Conservation (phyloP, 768 basidiomycete genomes). For the Cystobasidium ongulense region DNA sequence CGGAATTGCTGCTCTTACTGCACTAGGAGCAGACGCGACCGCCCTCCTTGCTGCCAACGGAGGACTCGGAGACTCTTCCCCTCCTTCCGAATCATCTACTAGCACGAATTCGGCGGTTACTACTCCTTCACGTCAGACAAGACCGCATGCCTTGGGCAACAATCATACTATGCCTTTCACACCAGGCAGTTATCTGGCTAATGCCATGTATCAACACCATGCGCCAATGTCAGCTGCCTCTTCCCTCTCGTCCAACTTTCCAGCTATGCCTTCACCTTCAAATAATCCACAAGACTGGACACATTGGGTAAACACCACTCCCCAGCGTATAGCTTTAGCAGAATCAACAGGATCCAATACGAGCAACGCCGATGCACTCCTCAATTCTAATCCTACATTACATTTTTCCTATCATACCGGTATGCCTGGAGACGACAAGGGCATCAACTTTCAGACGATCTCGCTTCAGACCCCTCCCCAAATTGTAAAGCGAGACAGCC, state of each 20-base stretch:
- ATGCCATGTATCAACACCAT: not conserved
- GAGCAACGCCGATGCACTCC: not conserved
- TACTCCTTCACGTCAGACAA: conserved; percentile 3
- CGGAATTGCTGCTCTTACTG: not conserved
- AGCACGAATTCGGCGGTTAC: not conserved
- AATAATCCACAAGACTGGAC: conserved; percentile 6
- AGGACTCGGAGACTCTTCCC: not conserved
- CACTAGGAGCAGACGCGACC: not conserved
- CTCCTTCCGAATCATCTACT: not conserved
- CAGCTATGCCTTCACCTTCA: conserved; percentile 1
- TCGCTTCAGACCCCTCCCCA: not conserved
- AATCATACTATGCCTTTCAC: not conserved
- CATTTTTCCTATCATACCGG: not conserved
- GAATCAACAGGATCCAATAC: not conserved
- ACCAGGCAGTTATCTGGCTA: not conserved
- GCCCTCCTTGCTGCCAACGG: not conserved
- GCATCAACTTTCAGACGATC: not conserved
- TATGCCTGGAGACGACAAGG: not conserved
- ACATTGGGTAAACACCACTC: conserved; percentile 16
- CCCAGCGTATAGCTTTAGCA: not conserved
- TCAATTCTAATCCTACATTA: not conserved
- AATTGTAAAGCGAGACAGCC: not conserved
- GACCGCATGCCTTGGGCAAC: not conserved
- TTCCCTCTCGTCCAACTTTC: not conserved
- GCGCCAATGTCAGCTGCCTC: not conserved